Conservation (phyloP, 2,329 filamentous ascomycete species). For the Penicillium sp. region DNA sequence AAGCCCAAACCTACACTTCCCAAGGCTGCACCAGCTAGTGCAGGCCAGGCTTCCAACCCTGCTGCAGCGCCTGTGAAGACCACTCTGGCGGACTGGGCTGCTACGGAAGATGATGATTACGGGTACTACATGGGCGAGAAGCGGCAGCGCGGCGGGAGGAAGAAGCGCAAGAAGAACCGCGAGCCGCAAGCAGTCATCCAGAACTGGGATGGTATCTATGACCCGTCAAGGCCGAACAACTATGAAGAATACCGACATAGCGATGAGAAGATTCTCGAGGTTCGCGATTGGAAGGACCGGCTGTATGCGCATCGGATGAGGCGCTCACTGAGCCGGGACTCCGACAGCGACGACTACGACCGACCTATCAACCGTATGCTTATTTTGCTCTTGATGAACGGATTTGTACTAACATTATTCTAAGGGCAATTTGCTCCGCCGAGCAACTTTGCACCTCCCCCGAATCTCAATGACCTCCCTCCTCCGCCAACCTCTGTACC, state of each 20-base stretch:
- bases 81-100: constrained; percentile 75
- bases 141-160: constrained; percentile 69
- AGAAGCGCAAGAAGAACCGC: constrained; percentile 71
- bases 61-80: constrained; percentile 51
- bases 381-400: not conserved
- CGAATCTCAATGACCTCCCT: constrained; percentile 39
- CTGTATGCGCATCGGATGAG: constrained; percentile 67
- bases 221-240: constrained; percentile 74
- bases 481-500: constrained; percentile 43
- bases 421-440: constrained; percentile 51
- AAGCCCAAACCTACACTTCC: constrained; percentile 60
- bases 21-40: constrained; percentile 38
- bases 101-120: constrained; percentile 73
- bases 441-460: constrained; percentile 51
- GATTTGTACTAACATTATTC: constrained; percentile 2
- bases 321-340: constrained; percentile 42
- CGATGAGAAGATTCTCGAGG: constrained; percentile 74
- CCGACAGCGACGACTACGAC: constrained; percentile 50
- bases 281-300: constrained; percentile 78
- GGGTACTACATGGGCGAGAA: constrained; percentile 63
- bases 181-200: constrained; percentile 53
- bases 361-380: constrained; percentile 46
- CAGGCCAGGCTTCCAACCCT: constrained; percentile 24
- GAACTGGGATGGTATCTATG: constrained; percentile 93
- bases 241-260: constrained; percentile 80